Conservation (phyloP, 768 basidiomycete genomes). For the Suillus spraguei region DNA sequence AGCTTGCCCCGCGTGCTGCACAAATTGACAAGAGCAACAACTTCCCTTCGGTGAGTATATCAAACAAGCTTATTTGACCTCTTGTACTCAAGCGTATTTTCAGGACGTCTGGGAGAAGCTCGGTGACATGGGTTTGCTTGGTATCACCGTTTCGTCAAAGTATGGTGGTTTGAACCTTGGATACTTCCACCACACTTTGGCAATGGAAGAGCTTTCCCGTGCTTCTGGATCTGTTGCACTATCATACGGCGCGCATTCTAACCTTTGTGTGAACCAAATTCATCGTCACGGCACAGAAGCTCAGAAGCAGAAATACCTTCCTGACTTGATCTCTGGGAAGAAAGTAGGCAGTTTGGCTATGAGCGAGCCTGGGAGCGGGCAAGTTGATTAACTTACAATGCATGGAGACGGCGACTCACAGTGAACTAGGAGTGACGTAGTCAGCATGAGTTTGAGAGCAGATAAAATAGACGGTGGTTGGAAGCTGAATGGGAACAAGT, state of each 20-base stretch:
- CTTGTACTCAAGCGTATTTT: slow-evolving; percentile 17
- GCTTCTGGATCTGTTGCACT: slow-evolving; percentile 92
- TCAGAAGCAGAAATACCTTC: slow-evolving; percentile 83
- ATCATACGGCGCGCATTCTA: slow-evolving; percentile 91
- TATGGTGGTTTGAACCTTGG: slow-evolving; percentile 85
- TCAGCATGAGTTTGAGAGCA: slow-evolving; percentile 87
- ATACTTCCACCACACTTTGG: slow-evolving; percentile 86
- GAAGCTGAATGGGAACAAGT: slow-evolving; percentile 87
- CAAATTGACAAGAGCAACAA: slow-evolving; percentile 81
- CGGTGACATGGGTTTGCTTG: slow-evolving; percentile 90
- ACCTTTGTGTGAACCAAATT: slow-evolving; percentile 86
- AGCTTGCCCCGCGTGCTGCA: slow-evolving; percentile 82
- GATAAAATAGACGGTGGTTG: slow-evolving; percentile 78
- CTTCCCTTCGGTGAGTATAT: slow-evolving; percentile 64
- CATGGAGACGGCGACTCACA: slow-evolving; percentile 11
- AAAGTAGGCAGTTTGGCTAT: slow-evolving; percentile 92
- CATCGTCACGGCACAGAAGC: slow-evolving; percentile 79
- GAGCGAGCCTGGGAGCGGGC: slow-evolving; percentile 89
- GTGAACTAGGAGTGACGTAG: slow-evolving; percentile 73
- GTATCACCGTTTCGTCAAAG: slow-evolving; percentile 78
- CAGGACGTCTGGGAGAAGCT: slow-evolving; percentile 90
- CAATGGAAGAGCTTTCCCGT: slow-evolving; percentile 92
- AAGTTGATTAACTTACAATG: not conserved
- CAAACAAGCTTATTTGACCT: not conserved
- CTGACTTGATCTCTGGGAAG: slow-evolving; percentile 75